Base-by-base conservation (phyloP, 805 yeast species). In the Myxozyma nipponensis region DNA sequence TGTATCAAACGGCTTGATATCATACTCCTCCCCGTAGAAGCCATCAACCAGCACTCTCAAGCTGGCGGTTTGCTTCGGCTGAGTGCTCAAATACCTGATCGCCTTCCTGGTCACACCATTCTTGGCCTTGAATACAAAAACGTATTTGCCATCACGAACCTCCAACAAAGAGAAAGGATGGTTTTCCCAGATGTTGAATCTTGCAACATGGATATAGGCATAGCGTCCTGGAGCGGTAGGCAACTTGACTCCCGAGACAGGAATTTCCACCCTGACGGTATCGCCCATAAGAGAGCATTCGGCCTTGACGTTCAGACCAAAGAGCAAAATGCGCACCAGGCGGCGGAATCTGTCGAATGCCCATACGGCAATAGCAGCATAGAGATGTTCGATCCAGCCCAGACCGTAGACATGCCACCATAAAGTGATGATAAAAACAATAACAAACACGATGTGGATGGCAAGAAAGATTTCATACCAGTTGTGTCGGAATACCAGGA, bases 301-400 rank as follows among this genome's bases (percentile, higher is more conserved):
- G 37, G 68, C 66, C 17, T 53, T 50, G 28, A 44, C 37, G 28
- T 25, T 25, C 2, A 70, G 60, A 4, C 95, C 95, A 54, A 83
- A 82, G 28, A 69, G 62, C 13, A 75, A 46, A 1, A 86, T 65
- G 47, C 87, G 74, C 1, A 74, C 68, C 9, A 82, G 52, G 56
- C 95, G 74, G 13, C 77, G 61, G 0, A 79, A 52, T 48, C 90
- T 71, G 62, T 88, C 95, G 57, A 79, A 72, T 1, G 71, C 74
- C 95, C 95, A 88, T 6, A 87, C 71, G 0, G 79, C 82, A 52
- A 79, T 73, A 6, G 82, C 62, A 3, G 79, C 76, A 49, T 77
- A 79, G 19, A 75, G 59, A 68, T 74, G 78, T 10, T 77, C 78
- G 21, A 75, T 60, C 67, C 73, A 79, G 47, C 73, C 76, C 57